Conservation (phyloP, 202 grass and related monocot genomes). For the Saccharum hybrid region DNA sequence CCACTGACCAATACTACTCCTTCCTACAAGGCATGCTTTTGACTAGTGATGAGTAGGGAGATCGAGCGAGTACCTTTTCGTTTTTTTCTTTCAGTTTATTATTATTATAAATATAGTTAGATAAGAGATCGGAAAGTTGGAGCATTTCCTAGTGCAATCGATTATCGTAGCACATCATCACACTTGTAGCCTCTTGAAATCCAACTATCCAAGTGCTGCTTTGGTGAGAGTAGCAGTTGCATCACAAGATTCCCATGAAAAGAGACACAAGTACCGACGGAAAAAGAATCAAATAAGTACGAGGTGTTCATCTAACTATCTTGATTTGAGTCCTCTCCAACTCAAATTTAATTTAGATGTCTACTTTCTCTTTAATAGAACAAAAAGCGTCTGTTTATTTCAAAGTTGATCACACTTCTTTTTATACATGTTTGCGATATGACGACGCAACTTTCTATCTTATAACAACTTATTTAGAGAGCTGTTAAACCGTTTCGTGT, state of each 20-base stretch:
- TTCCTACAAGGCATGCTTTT: not conserved
- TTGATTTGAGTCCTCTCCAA: not conserved
- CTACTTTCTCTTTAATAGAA: not conserved
- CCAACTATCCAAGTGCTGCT: not conserved
- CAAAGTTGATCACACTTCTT: not conserved
- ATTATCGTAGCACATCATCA: not conserved
- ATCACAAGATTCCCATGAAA: conserved; percentile 40
- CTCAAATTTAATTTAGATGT: not conserved
- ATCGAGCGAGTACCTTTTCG: not conserved
- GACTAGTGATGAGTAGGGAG: not conserved
- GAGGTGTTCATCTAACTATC: not conserved
- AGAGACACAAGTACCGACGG: not conserved
- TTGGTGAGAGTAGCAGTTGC: conserved; percentile 17
- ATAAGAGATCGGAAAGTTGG: not conserved
- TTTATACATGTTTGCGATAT: no score
- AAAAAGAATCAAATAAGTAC: not conserved
- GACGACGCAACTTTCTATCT: not conserved
- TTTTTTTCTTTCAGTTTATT: not conserved
- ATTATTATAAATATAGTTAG: no score
- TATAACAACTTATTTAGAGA: not conserved
- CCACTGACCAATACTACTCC: not conserved
- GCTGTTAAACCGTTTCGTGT: not conserved
- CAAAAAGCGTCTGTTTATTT: not conserved
- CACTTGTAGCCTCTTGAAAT: not conserved
- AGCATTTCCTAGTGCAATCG: not conserved